Evolutionary conservation across 345 rosid species (phyloP), one percentile per base, ranked within the genome.

Genomic region (Melastoma malabathricum): DNA sequence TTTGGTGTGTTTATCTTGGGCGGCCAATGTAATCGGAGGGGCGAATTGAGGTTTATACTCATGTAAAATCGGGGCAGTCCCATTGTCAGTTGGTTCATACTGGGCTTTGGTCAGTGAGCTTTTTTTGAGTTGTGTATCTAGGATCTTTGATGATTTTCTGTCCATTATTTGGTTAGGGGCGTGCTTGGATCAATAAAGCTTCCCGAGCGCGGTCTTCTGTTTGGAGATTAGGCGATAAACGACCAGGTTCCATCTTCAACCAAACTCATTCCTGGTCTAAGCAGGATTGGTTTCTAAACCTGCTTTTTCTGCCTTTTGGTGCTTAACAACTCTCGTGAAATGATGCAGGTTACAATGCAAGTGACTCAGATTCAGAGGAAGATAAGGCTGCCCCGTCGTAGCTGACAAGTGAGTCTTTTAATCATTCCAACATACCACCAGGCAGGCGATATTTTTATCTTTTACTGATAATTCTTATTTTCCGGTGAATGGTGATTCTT

Each of bases 351-450:
- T 84, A 78, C 50, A 72, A 75, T 68, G 83, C 75, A 44, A 84
- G 86, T 31, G 97, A 82, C 59, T 82, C 92, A 1, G 90, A 76
- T 56, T 84, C 94, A 0, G 83, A 76, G 15, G 72, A 79, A 50
- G 44, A 13, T 4, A 66, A 60, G 16, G 49, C 43, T 25, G 59
- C 27, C 18, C 52, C 18, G 19, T 34, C 41, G 12, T 34, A 34
- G 41, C 41, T 6, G 41, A 34, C 41, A 34, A 34, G 41, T 34
- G 41, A 34, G 41, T 8, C 41, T 6, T 22, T 22, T 22, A 1
- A 22, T 34, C 41, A 34, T 34, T 34, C 41, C 4, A 22, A 22
- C 25, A 22, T 22, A 4, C 25, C 25, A 22, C 4, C 25, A 22
- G 25, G 25, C 25, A 1, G 25, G 25, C 25, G 25, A 22, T 22